Percentiles rank a stretch among this genome's conserved stretches.
phyloP scores from a whole-genome alignment of 352 stramenopile species.

The Poterioochromonas sp. region DNA sequence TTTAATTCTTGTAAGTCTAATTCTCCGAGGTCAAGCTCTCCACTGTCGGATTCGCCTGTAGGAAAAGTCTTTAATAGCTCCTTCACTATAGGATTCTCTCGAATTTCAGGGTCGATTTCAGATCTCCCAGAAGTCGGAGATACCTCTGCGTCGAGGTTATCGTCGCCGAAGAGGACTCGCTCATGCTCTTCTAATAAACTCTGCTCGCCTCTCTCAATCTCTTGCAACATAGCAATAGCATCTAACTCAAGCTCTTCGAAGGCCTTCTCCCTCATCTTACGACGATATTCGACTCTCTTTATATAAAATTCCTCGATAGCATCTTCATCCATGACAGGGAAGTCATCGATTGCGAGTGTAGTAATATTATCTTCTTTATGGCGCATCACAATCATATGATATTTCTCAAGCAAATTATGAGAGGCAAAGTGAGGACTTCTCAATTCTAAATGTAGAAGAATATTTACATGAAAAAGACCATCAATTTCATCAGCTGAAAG shows the following conservation, averaged over 20 bases:
- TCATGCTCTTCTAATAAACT: too few species aligned
- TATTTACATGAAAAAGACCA: conserved; percentile 28
- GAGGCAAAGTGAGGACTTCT: neutral
- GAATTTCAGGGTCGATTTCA: too few species aligned
- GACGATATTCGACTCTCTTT: neutral
- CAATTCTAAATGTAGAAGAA: neutral
- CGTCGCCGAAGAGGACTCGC: too few species aligned
- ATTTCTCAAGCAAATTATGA: neutral
- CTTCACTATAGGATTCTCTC: too few species aligned
- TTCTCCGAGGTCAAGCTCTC: too few species aligned
- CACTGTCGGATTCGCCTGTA: too few species aligned
- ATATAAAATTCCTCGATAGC: conserved; percentile 32
- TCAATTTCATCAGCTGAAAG: neutral
- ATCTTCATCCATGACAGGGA: conserved; percentile 28
- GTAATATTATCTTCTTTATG: conserved; percentile 5
- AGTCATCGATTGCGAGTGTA: conserved; percentile 13
- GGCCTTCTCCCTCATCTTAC: neutral
- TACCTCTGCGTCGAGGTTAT: too few species aligned
- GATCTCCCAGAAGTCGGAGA: too few species aligned
- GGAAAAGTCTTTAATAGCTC: too few species aligned
- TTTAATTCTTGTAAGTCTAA: too few species aligned
- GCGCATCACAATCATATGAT: neutral
- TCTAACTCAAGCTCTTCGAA: neutral
- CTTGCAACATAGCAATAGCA: too few species aligned
- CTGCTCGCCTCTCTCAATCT: too few species aligned